These are phyloP conservation scores for Verruconis gallopava DNA, from an alignment of 2,329 filamentous ascomycete genomes.

Conservation along the genomic window DNA sequence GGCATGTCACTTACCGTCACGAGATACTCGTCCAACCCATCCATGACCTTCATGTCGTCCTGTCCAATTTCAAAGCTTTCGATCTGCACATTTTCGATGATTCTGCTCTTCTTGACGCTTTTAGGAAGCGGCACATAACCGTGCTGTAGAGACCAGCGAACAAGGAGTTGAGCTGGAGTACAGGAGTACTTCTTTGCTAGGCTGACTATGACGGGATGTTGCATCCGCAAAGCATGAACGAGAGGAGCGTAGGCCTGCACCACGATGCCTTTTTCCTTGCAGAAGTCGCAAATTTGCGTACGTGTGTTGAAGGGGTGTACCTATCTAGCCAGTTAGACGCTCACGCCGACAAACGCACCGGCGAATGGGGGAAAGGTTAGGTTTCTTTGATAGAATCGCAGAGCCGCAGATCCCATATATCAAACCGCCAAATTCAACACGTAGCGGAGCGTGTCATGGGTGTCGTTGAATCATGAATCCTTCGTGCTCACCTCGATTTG, in stretches of 20 bases:
- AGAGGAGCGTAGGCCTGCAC: slow-evolving; percentile 74
- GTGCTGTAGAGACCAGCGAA: slow-evolving; percentile 69
- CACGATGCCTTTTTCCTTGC: slow-evolving; percentile 51
- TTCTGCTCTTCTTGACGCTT: slow-evolving; percentile 49
- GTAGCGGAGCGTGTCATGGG: no score
- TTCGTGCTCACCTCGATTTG: slow-evolving; percentile 45
- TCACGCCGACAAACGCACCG: no score
- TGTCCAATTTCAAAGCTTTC: slow-evolving; percentile 46
- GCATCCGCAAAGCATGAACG: slow-evolving; percentile 56
- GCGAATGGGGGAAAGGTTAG: no score
- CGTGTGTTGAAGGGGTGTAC: slow-evolving; percentile 72
- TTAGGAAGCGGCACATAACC: slow-evolving; percentile 63
- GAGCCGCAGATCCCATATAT: no score
- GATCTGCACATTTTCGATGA: slow-evolving; percentile 52
- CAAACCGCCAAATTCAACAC: no score
- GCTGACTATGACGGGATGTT: slow-evolving; percentile 47
- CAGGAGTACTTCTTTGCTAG: slow-evolving; percentile 57
- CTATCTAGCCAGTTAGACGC: no score
- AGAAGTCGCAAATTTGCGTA: slow-evolving; percentile 51
- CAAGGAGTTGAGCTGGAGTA: slow-evolving; percentile 59
- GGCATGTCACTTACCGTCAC: slow-evolving; percentile 48
- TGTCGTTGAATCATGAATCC: no score
- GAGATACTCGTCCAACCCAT: slow-evolving; percentile 56
- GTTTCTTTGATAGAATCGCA: no score
- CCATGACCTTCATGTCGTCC: slow-evolving; percentile 51